Evolutionary conservation across 257 asterid genomes (phyloP), one percentile per base, ranked within the genome.

Genomic region (Leonotis leonurus): DNA sequence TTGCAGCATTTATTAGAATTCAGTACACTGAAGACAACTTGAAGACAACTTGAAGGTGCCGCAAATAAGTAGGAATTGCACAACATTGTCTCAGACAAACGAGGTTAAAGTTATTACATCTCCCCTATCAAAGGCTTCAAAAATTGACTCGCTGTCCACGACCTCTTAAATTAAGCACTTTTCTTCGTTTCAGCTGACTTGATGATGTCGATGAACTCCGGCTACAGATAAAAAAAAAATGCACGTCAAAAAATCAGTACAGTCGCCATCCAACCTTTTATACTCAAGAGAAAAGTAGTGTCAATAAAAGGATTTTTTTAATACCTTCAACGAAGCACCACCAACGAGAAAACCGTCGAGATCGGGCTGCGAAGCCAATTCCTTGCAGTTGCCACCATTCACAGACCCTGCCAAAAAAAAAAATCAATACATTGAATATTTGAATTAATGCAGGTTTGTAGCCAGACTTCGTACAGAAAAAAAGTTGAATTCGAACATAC

Each of bases 251-350:
- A 66, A 41, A 24, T 26, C 20, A 13, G 22, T 29, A 32, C 8
- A 5, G 50, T 41, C 14, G 32, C 22, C 17, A 24, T 57, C 18
- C 21, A 64, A 18, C 11, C 33, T 1, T 39, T 36, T 48, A 43
- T 5, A 2, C 7, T 41, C 10, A 3, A 3, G 0, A 12, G 4
- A 0, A 11, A n/a, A 12, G 16, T 26, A 35, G 12, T 21, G 13
- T 30, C 39, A 12, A 33, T 5, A 33, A 21, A 51, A 61, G 50
- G n/a, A 54, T 41, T 54, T 30, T 1, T 3, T 11, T 29, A 37
- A 62, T 83, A 88, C 96, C 95, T 88, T 88, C 2, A 88, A 78
- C 29, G 96, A 88, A 69, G 96, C 96, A 67, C 96, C 96, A 11
- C 96, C 95, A 24, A 88, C 96, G 55, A 88, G 86, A 57, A 88